Conservation (phyloP, 495 filamentous ascomycete species). For the Xylaria curta region DNA sequence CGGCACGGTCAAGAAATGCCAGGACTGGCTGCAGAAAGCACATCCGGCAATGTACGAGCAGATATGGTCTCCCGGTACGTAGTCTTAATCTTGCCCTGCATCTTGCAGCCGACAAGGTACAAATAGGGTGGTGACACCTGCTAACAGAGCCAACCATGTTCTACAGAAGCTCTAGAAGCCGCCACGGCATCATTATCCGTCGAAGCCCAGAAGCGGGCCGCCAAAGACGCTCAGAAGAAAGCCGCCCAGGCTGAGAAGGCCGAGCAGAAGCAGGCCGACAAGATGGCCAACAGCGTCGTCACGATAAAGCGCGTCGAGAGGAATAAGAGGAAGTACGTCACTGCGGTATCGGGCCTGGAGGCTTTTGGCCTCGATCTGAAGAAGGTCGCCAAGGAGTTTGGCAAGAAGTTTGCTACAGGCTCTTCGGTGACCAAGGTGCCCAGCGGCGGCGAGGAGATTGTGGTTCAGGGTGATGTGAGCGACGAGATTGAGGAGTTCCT, state of each 20-base stretch:
- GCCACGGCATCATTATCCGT: conserved; percentile 84
- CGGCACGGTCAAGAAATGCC: conserved; percentile 96
- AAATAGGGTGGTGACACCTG: not conserved
- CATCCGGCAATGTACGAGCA: conserved; percentile 73
- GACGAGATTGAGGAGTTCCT: conserved; percentile 93
- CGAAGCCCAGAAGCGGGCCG: conserved; percentile 88
- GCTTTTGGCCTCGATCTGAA: conserved; percentile 91
- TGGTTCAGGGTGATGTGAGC: conserved; percentile 95
- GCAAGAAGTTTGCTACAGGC: conserved; percentile 93
- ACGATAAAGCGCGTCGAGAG: conserved; percentile 96
- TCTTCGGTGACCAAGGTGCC: conserved; percentile 88
- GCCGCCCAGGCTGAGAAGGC: conserved; percentile 87
- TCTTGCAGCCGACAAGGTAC: conserved; percentile 1
- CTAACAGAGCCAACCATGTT: conserved; percentile 29
- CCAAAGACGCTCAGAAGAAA: conserved; percentile 93
- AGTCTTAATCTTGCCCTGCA: not conserved
- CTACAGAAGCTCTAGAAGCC: conserved; percentile 77
- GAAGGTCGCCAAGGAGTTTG: conserved; percentile 87
- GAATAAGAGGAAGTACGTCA: conserved; percentile 97
- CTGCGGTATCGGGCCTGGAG: conserved; percentile 86
- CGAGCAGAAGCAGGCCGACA: conserved; percentile 79
- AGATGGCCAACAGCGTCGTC: conserved; percentile 78
- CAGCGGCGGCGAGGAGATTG: conserved; percentile 91
- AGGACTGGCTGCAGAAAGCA: conserved; percentile 86
- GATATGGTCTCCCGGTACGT: conserved; percentile 83